phyloP scores from a whole-genome alignment of 768 basidiomycete species.

The Favolaschia claudopus region DNA sequence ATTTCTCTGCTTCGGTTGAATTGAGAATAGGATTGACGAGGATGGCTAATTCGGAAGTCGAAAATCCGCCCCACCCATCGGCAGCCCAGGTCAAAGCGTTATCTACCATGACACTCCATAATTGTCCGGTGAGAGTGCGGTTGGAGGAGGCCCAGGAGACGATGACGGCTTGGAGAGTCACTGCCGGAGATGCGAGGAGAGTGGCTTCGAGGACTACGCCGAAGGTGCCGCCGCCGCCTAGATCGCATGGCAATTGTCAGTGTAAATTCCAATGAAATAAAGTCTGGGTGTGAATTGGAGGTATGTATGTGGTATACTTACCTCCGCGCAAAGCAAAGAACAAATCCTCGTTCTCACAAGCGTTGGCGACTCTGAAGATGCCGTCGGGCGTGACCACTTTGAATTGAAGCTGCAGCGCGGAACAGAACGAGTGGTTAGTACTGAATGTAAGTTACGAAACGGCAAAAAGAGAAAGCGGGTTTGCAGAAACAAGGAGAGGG shows the following conservation, averaged over 20 bases:
- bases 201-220: slow-evolving; percentile 30
- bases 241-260: no score
- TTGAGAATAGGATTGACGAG: slow-evolving; percentile 40
- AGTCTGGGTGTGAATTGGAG: no score
- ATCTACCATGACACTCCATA: slow-evolving; percentile 31
- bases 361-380: slow-evolving; percentile 40
- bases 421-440: no score
- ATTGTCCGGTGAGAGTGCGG: slow-evolving; percentile 10
- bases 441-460: no score
- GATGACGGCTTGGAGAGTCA: slow-evolving; percentile 25
- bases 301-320: no score
- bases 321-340: slow-evolving; percentile 44
- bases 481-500: no score
- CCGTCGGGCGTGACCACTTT: slow-evolving; percentile 48
- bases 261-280: no score
- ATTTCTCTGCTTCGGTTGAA: slow-evolving; percentile 31
- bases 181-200: slow-evolving; percentile 22
- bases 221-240: slow-evolving; percentile 33
- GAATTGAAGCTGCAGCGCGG: slow-evolving; percentile 44
- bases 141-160: slow-evolving; percentile 13
- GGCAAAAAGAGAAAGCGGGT: no score
- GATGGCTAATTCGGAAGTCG: slow-evolving; percentile 21
- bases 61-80: slow-evolving; percentile 27
- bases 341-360: slow-evolving; percentile 42
- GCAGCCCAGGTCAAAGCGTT: slow-evolving; percentile 33